These are phyloP conservation scores for Ophiostoma sp. DNA, from an alignment of 2,329 filamentous ascomycete genomes.

Conservation along the genomic window DNA sequence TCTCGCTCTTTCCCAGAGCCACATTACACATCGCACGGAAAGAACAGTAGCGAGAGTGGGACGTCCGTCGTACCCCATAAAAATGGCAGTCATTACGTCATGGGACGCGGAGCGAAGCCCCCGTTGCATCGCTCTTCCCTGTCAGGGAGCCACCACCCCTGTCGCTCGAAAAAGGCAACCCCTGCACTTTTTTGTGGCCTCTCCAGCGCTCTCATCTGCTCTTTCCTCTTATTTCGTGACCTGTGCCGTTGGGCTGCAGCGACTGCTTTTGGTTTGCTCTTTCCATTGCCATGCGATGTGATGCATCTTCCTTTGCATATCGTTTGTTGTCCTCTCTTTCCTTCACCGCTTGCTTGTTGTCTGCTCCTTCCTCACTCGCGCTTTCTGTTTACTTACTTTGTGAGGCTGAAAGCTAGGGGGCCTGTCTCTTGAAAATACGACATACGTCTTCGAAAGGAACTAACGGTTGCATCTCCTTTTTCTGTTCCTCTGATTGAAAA, in stretches of 20 bases:
- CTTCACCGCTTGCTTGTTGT: not conserved
- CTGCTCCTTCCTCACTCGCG: not conserved
- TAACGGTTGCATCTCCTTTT: not conserved
- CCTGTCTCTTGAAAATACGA: not conserved
- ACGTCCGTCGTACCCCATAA: not conserved
- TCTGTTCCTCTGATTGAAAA: not conserved
- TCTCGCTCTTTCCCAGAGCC: too few relatives aligned
- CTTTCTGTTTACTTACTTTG: not conserved
- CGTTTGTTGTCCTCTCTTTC: not conserved
- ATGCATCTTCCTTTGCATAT: not conserved
- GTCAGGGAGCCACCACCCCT: not conserved
- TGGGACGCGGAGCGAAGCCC: not conserved
- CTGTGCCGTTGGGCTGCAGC: not conserved
- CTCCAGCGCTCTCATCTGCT: not conserved
- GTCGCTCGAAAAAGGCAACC: not conserved
- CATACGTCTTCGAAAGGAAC: not conserved
- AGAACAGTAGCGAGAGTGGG: not conserved
- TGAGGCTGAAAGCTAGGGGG: not conserved
- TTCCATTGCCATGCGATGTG: not conserved
- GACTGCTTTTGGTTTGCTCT: not conserved
- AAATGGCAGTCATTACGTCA: constrained; percentile 16
- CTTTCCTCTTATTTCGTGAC: not conserved
- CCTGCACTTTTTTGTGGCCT: not conserved
- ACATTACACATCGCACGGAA: not conserved
- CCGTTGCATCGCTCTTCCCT: not conserved